Conservation (phyloP, 495 filamentous ascomycete genomes). For the Cenococcum geophilum region DNA sequence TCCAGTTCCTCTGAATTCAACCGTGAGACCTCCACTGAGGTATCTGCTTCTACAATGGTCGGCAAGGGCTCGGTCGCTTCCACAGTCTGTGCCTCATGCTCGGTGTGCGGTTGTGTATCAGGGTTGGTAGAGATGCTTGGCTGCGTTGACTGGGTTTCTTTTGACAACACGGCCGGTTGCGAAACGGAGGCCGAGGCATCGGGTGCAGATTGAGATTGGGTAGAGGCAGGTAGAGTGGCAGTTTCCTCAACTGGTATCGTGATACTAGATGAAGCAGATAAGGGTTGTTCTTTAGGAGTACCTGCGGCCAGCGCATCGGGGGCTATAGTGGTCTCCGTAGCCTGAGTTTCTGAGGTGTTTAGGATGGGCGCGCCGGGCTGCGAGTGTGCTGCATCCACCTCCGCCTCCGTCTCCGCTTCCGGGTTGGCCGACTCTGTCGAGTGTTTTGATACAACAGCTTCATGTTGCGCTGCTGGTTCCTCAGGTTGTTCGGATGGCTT, state of each 20-base stretch:
- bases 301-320: neutral
- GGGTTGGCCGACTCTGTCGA: neutral
- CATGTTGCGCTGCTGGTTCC: neutral
- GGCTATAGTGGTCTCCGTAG: neutral
- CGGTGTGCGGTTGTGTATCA: constrained; percentile 7
- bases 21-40: constrained; percentile 15
- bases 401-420: constrained; percentile 10
- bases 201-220: neutral
- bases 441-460: neutral
- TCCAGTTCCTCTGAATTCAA: constrained; percentile 27
- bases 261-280: neutral
- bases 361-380: neutral
- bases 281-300: neutral
- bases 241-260: neutral
- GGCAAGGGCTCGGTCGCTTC: constrained; percentile 19
- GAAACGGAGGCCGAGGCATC: neutral
- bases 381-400: neutral
- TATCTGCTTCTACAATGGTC: neutral
- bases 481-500: neutral
- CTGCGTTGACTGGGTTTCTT: neutral
- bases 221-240: neutral
- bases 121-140: neutral
- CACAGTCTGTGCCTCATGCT: constrained; percentile 19
- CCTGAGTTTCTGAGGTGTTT: neutral
- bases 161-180: neutral